Base-by-base conservation (phyloP, 1,139 yeast species). In the Sugiyamaella paludigena region DNA sequence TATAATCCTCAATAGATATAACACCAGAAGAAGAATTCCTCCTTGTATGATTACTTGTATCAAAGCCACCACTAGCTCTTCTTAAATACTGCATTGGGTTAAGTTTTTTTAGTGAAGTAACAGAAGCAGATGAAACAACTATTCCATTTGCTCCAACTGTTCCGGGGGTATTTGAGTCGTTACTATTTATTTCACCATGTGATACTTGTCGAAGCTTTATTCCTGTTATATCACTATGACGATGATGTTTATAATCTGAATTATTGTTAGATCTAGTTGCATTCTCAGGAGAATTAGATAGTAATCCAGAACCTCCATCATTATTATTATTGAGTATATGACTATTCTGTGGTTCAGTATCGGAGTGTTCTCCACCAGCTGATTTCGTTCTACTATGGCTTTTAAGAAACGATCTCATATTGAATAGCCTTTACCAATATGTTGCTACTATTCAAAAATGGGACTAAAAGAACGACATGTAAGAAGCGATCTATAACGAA, bases 71-170 rank as follows among this genome's bases (percentile, higher is more conserved):
- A 26, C 54, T 53, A 12, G 54, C 50, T 31, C 57, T 38, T 19
- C 60, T 46, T 28, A 58, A 44, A 42, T 52, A 60, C 4, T 57
- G 50, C 12, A 61, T 58, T 13, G 66, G 66, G 34, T 60, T 61
- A 32, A 61, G 56, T 36, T 59, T 58, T 41, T 58, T 58, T 13
- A 59, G 54, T 9, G 70, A 33, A 24, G 52, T 49, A 15, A 49
- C 43, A 19, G 51, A 44, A 29, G 38, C 28, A 4, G 24, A 19
- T 5, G 24, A 5, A 5, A 19, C 24, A 19, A 19, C 24, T 4
- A 19, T 19, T 19, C 24, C 24, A 19, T 19, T n/a, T n/a, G n/a
- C n/a, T 12, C 35, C 12, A 16, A 7, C 35, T 7, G 35, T 7
- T n/a, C 11, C 35, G n/a, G 35, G 8, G 35, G 11, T 11, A 32